A percentile compares a stretch with the other conserved stretches of the same genome.
Evolutionary conservation across 2,329 filamentous ascomycete species (phyloP).

Genomic region (Alternaria incomplexa): DNA sequence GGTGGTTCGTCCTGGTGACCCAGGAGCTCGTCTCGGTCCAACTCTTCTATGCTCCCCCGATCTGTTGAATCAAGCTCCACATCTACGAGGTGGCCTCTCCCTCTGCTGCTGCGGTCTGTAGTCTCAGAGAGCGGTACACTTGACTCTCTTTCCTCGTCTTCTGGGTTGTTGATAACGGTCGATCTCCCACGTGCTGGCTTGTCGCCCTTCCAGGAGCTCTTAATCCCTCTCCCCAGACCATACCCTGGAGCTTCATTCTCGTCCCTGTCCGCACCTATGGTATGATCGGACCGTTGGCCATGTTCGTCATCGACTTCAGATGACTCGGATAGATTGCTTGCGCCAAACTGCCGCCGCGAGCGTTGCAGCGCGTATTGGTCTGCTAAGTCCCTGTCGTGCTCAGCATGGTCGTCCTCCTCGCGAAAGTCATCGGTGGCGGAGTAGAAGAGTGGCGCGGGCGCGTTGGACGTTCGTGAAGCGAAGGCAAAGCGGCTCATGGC

Average conservation of each 20-base stretch:
- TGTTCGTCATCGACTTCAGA: constrained; percentile 78
- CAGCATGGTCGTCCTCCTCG: constrained; percentile 91
- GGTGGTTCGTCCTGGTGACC: constrained; percentile 57
- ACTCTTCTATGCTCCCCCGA: constrained; percentile 52
- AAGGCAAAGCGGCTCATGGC: constrained; percentile 78
- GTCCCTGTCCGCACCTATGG: constrained; percentile 55
- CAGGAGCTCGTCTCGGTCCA: constrained; percentile 42
- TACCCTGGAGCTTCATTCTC: constrained; percentile 49
- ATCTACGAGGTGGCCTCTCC: constrained; percentile 77
- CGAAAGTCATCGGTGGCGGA: constrained; percentile 88
- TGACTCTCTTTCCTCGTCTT: constrained; percentile 48
- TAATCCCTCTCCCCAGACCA: constrained; percentile 58
- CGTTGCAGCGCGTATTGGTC: constrained; percentile 91
- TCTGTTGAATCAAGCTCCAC: constrained; percentile 77
- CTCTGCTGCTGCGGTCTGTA: constrained; percentile 58
- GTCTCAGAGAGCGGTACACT: constrained; percentile 51
- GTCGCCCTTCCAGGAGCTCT: constrained; percentile 63
- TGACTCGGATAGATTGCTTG: constrained; percentile 82
- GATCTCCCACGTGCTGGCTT: constrained; percentile 51
- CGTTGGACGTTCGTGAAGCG: constrained; percentile 74
- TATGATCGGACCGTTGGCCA: constrained; percentile 56
- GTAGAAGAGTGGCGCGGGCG: constrained; percentile 92
- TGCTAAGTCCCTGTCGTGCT: constrained; percentile 88
- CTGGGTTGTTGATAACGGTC: constrained; percentile 37
- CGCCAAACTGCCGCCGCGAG: constrained; percentile 86